Evolutionary conservation across 345 rosid species (phyloP).

Genomic region (Salix brachista): DNA sequence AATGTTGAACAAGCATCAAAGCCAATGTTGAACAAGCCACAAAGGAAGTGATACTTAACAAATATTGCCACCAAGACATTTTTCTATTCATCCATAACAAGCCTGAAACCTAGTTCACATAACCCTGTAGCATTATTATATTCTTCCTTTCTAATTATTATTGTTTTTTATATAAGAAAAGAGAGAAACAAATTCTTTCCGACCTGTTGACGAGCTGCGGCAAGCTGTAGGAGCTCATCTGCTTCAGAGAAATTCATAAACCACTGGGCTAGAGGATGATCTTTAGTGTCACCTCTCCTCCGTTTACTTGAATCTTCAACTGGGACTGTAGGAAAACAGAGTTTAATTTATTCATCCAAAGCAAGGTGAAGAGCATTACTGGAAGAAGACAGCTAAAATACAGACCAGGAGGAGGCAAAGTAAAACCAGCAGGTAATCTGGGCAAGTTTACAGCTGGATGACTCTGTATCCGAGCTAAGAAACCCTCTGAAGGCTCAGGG

Average conservation of each 20-base stretch:
- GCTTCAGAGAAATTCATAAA: constrained; percentile 33
- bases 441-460: constrained; percentile 32
- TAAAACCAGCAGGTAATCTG: constrained; percentile 31
- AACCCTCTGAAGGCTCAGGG: constrained; percentile 31
- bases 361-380: constrained; percentile 5
- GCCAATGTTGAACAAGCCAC: background rate
- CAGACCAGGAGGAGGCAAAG: constrained; percentile 24
- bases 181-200: background rate
- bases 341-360: background rate
- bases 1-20: background rate
- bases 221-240: constrained; percentile 32
- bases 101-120: background rate
- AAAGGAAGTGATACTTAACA: background rate
- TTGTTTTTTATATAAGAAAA: background rate
- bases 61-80: background rate
- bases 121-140: background rate
- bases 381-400: background rate
- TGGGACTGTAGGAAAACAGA: constrained; percentile 9
- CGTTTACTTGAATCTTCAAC: constrained; percentile 27
- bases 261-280: constrained; percentile 25
- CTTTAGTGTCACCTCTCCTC: constrained; percentile 33
- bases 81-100: background rate
- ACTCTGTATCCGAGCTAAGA: constrained; percentile 28
- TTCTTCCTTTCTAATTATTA: background rate
- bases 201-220: constrained; percentile 37